These are phyloP conservation scores for Corchorus olitorius DNA, from an alignment of 345 rosid species.

Conservation along the genomic window DNA sequence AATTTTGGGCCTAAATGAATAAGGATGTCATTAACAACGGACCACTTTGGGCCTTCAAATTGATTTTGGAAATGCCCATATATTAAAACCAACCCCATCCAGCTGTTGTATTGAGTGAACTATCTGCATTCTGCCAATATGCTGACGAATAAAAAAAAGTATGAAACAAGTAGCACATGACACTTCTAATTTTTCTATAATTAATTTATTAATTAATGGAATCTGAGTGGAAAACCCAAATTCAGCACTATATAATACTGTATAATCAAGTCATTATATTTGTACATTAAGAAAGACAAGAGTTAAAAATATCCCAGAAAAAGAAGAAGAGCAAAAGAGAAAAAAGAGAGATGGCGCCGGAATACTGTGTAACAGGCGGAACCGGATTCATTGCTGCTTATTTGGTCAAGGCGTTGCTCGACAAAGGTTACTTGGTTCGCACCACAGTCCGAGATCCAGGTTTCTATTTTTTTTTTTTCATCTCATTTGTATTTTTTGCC, in stretches of 20 bases:
- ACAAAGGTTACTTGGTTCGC: constrained; percentile 64
- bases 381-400: constrained; percentile 85
- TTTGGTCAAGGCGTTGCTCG: constrained; percentile 66
- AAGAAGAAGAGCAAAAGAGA: background rate
- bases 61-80: too few species aligned
- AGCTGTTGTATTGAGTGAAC: constrained; percentile 1
- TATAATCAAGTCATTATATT: background rate
- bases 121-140: background rate
- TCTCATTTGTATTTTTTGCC: background rate
- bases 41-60: too few species aligned
- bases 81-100: background rate
- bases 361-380: constrained; percentile 92
- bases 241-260: background rate
- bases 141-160: background rate
- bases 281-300: background rate
- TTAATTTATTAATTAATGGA: too few species aligned
- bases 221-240: too few species aligned
- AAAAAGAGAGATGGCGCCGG: constrained; percentile 60
- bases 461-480: background rate
- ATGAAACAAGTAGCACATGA: background rate
- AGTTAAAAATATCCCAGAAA: background rate
- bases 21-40: too few species aligned
- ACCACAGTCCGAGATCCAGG: constrained; percentile 86
- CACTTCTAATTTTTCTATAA: background rate
- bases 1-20: too few species aligned